Base-by-base conservation (phyloP, 73 alveolate genomes). In the Paramecium biaurelia region DNA sequence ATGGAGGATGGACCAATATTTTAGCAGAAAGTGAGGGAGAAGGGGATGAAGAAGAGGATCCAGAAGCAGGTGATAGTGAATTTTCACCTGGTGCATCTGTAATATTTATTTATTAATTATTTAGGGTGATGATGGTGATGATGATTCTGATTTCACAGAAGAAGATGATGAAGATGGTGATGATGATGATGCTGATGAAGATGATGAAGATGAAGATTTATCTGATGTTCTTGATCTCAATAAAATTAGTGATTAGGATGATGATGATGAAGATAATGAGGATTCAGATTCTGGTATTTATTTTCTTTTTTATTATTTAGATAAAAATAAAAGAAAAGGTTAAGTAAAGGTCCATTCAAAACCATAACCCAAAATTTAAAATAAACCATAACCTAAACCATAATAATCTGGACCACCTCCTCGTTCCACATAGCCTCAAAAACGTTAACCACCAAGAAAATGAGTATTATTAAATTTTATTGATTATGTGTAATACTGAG, bases 1-100 rank as follows among this genome's bases (percentile, higher is more conserved):
- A 96, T 85, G 99, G 99, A 30, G 98, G 99, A 85, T 97, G 99
- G 99, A 93, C 94, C 18, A 96, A 96, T 93, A 95, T 97, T 20
- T 89, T 89, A 42, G 92, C 70, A 24, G 94, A 89, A 32, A 82
- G 87, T 70, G 94, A 89, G 14, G 94, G 53, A 34, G 94, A 89
- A 45, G 94, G 74, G 4, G 85, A 42, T 49, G 94, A 89, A 47
- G 84, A 76, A 26, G 93, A 86, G 37, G 94, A 70, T 57, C 49
- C 43, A 11, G 94, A 89, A 30, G 94, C 57, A 5, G 94, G 87
- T 28, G 85, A 63, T 82, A 38, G 84, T 18, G 94, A 45, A 89
- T 76, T 79, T 15, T 38, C 90, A 20, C 90, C 90, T 14, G 90
- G 53, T 11, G 74, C 2, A 10, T 20, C 41, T 7, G 90, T 79